These are phyloP conservation scores for Gilbertella persicaria DNA, from an alignment of 371 early-diverging fungal species.

Conservation along the genomic window DNA sequence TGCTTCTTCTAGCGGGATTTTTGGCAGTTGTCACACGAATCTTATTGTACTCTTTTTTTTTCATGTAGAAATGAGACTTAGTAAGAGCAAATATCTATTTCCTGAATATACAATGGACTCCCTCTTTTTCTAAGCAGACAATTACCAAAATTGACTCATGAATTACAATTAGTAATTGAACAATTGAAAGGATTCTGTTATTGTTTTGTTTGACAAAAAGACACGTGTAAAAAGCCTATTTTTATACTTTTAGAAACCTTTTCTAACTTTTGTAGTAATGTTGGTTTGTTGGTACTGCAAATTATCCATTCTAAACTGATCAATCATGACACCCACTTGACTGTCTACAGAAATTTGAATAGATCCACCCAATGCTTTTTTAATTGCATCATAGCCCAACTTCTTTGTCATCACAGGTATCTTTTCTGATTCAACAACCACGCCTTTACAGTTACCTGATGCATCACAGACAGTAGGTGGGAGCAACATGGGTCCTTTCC, in stretches of 20 bases:
- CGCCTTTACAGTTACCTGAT: slow-evolving; percentile 15
- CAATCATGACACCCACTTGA: slow-evolving; percentile 35
- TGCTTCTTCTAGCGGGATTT: too few relatives aligned
- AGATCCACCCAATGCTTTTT: slow-evolving; percentile 41
- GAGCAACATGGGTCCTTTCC: slow-evolving; percentile 24
- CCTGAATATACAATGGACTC: too few relatives aligned
- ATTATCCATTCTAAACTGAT: slow-evolving; percentile 26
- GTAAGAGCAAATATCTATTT: too few relatives aligned
- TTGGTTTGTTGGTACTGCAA: slow-evolving; percentile 38
- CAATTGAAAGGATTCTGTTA: too few relatives aligned
- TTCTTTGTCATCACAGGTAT: slow-evolving; percentile 43
- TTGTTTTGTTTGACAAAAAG: too few relatives aligned
- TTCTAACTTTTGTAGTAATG: slow-evolving; percentile 42
- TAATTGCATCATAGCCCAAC: slow-evolving; percentile 41
- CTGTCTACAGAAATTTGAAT: slow-evolving; percentile 43
- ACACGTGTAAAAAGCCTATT: too few relatives aligned
- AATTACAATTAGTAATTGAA: too few relatives aligned
- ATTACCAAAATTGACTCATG: too few relatives aligned
- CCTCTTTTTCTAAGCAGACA: too few relatives aligned
- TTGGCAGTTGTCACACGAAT: too few relatives aligned
- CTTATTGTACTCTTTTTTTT: too few relatives aligned
- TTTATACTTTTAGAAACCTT: slow-evolving; percentile 27
- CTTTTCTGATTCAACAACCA: slow-evolving; percentile 37
- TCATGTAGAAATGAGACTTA: too few relatives aligned
- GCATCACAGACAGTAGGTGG: slow-evolving; percentile 23